phyloP scores from a whole-genome alignment of 441 rosid species.

The Gossypium lobatum region DNA sequence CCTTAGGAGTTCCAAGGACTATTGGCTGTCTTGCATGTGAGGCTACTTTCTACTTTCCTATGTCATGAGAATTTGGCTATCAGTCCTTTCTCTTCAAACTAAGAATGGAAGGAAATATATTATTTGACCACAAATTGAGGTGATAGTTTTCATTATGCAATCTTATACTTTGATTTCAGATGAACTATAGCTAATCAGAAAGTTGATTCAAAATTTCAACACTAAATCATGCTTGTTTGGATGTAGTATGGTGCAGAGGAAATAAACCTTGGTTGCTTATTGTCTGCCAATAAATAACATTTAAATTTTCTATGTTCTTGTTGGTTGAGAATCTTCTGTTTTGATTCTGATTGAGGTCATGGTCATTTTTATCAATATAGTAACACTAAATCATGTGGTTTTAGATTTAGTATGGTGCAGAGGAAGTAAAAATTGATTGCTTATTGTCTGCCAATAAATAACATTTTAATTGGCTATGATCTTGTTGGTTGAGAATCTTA shows the following conservation, averaged over 20 bases:
- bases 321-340: not conserved
- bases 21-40: not conserved
- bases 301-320: not conserved
- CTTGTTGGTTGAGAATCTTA: not conserved
- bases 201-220: not conserved
- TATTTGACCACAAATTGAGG: not conserved
- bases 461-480: not conserved
- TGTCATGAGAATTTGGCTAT: not conserved
- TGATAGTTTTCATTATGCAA: not conserved
- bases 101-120: not conserved
- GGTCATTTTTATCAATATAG: not conserved
- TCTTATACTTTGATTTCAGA: not conserved
- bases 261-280: not conserved
- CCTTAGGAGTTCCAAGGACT: not conserved
- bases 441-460: not conserved
- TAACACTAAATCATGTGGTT: not conserved
- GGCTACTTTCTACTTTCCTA: not conserved
- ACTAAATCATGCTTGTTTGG: not conserved
- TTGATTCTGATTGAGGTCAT: not conserved
- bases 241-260: constrained; percentile 1
- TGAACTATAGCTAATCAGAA: not conserved
- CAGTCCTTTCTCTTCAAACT: not conserved
- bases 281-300: not conserved
- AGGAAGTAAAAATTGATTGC: not conserved
- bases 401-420: not conserved